These are phyloP conservation scores for Cryptosporidium tyzzeri DNA, from an alignment of 169 alveolate species.

Conservation along the genomic window DNA sequence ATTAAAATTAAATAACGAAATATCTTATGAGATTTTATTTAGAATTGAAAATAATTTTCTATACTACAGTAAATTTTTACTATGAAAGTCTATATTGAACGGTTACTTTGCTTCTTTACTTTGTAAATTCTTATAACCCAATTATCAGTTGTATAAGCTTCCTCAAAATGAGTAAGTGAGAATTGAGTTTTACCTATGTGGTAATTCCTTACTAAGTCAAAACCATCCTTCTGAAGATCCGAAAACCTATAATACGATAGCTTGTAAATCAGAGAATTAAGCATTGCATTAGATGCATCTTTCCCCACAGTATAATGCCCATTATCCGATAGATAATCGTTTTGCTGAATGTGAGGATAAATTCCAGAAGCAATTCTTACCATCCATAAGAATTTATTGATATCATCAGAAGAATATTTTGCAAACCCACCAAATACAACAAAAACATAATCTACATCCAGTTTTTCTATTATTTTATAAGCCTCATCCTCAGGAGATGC, in stretches of 20 bases:
- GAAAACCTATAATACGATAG: constrained; percentile 93
- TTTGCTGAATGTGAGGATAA: constrained; percentile 91
- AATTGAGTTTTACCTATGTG: constrained; percentile 84
- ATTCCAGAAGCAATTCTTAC: constrained; percentile 96
- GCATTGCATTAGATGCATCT: constrained; percentile 92
- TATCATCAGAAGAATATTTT: constrained; percentile 96
- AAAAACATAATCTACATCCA: constrained; percentile 95
- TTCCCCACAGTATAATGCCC: constrained; percentile 89
- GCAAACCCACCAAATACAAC: constrained; percentile 96
- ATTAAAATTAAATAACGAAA: not conserved
- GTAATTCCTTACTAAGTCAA: constrained; percentile 89
- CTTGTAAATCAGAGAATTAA: constrained; percentile 92
- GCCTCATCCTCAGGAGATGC: constrained; percentile 96
- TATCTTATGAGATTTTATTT: not conserved
- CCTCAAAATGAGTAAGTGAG: constrained; percentile 92
- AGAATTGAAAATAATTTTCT: constrained; percentile 21
- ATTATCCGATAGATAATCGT: constrained; percentile 80
- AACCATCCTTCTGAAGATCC: constrained; percentile 90
- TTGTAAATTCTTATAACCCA: constrained; percentile 98
- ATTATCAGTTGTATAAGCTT: constrained; percentile 95
- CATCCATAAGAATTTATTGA: constrained; percentile 98
- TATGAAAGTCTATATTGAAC: constrained; percentile 2
- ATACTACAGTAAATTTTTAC: constrained; percentile 23
- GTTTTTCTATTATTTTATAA: constrained; percentile 88
- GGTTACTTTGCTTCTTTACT: constrained; percentile 78